These are phyloP conservation scores for Candida pini DNA, from an alignment of 805 yeast species.

Conservation along the genomic window DNA sequence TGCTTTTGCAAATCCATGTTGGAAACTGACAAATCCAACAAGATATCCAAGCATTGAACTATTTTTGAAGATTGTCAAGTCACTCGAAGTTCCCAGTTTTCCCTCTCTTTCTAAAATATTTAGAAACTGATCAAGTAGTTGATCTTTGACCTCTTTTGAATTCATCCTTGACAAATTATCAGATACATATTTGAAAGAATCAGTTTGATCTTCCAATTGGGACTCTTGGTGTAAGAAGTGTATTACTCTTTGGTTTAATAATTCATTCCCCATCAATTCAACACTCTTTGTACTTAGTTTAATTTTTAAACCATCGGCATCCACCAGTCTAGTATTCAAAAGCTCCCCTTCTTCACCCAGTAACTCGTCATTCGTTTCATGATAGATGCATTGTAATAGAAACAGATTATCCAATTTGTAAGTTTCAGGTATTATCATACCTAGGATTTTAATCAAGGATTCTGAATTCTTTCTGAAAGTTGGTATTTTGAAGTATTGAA, in stretches of 20 bases:
- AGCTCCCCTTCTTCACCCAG: not conserved
- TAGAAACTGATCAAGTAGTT: too few species aligned
- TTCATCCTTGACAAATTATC: too few species aligned
- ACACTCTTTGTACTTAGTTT: conserved; percentile 6
- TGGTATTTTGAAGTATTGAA: too few species aligned
- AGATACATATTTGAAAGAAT: too few species aligned
- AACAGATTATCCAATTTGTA: conserved; percentile 15
- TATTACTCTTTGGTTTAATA: conserved; percentile 6
- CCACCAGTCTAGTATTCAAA: conserved; percentile 9
- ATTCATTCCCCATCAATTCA: conserved; percentile 5
- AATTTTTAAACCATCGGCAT: conserved; percentile 3
- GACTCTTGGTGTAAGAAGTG: not conserved
- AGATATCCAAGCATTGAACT: too few species aligned
- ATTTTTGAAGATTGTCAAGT: too few species aligned
- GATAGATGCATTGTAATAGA: conserved; percentile 19
- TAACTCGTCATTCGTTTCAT: conserved; percentile 2
- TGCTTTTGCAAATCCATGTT: conserved; percentile 16
- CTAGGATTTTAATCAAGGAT: conserved; percentile 18
- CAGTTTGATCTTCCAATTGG: too few species aligned
- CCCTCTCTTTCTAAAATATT: too few species aligned
- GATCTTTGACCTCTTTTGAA: too few species aligned
- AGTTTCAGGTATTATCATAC: conserved; percentile 18
- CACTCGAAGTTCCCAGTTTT: too few species aligned
- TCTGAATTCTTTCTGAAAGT: conserved; percentile 19
- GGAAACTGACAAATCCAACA: conserved; percentile 23